Base-by-base conservation (phyloP, 768 basidiomycete genomes). In the Xerocomellus amylosporus region DNA sequence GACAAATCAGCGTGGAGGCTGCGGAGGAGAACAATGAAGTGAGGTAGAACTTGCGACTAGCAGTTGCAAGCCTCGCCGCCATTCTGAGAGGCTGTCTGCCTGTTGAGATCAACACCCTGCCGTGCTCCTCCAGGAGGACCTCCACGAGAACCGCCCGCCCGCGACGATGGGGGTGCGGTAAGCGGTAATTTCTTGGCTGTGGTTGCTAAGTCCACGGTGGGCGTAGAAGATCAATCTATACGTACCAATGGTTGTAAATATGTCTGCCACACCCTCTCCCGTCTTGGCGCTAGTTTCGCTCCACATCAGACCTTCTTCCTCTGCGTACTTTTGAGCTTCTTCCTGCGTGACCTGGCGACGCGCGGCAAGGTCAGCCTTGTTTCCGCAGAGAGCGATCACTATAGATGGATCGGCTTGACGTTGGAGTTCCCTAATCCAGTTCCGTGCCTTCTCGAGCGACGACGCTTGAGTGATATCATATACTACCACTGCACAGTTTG, bases 401-500 rank as follows among this genome's bases (percentile, higher is more conserved):
- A 97, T 98, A 41, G 88, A 90, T 8, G 96, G 95, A 70, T 98
- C 96, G 53, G 95, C 96, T 75, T 98, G 95, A 51, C 95, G 92
- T 68, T 97, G 94, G 3, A 98, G 84, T 72, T 98, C 95, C 48
- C 90, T 82, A 68, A 98, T 95, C 96, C 96, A 98, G 59, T 87
- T 86, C 62, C 89, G 88, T 28, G 96, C 96, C 74, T 96, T 97
- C 76, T 96, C 92, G 58, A 96, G 83, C 2, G 95, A 96, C 22
- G 92, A 79, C 8, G 87, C 69, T 68, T 93, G 89, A 39, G 97
- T 98, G 71, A 99, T 95, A 73, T 99, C 97, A 70, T 93, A 96
- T 20, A 94, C 93, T 44, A 94, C 93, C 26, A 96, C 90, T 24
- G 93, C 93, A 64, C 92, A 93, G 66, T 94, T 90, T 66, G 91